Base-by-base conservation (phyloP, 2,329 filamentous ascomycete genomes). In the Alternaria consortialis region DNA sequence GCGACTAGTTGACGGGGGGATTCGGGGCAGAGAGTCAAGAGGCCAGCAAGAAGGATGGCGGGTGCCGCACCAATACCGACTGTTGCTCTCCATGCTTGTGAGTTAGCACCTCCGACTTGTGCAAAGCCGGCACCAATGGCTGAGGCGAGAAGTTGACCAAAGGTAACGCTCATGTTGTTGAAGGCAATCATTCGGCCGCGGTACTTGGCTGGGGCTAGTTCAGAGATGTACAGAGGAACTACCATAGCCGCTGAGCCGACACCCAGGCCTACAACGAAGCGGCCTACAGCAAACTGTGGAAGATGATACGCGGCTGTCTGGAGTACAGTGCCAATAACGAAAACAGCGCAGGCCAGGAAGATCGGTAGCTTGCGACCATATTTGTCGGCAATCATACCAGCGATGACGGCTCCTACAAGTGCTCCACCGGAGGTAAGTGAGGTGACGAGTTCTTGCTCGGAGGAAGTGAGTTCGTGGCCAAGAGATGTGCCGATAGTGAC, bases 401-500 rank as follows among this genome's bases (percentile, higher is more conserved):
- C 77, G 12, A 74, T 69, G 43, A 80, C 71, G 8, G 76, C 76
- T 23, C 78, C 78, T 32, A 80, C 65, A 37, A 80, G 73, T 7
- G 78, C 78, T 27, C 75, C 78, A 12, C 74, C 77, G 20, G 76
- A 77, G 39, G 74, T 77, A 36, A 80, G 68, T 12, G 76, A 76
- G n/a, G 78, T 80, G 43, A 80, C 76, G 7, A 77, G 69, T 59
- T 80, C 78, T 56, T 80, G 75, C 63, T 80, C 77, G 3, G 67
- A 72, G 9, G 74, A 72, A 7, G 60, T 72, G 42, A 76, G 67
- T 32, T 65, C 62, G 29, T 70, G 70, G 31, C 75, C 74, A 15
- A 80, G 72, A 12, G 72, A 74, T 2, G 53, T 74, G 15, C 77
- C 76, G 29, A 80, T 73, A 0, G 74, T 77, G 11, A 80, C 78